Conservation (phyloP, 2,329 filamentous ascomycete genomes). For the Fusarium avenaceum region DNA sequence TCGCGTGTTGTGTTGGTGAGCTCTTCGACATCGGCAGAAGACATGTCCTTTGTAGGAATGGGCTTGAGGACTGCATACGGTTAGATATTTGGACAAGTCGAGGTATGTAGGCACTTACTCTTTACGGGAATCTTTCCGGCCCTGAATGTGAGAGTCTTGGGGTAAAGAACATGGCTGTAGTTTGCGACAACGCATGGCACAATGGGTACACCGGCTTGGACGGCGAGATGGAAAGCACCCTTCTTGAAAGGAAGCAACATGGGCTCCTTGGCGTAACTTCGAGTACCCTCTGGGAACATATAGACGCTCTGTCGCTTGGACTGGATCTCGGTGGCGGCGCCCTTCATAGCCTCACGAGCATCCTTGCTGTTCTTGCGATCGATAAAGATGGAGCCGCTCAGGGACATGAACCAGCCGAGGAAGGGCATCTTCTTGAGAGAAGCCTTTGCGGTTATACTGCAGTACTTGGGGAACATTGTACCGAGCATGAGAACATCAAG, state of each 20-base stretch:
- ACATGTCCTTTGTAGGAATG: slow-evolving; percentile 81
- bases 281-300: slow-evolving; percentile 93
- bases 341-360: slow-evolving; percentile 86
- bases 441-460: slow-evolving; percentile 92
- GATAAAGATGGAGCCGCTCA: slow-evolving; percentile 94
- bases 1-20: slow-evolving; percentile 77
- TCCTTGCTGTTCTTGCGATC: slow-evolving; percentile 87
- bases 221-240: slow-evolving; percentile 94
- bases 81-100: background rate
- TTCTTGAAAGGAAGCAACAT: slow-evolving; percentile 97
- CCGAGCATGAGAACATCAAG: slow-evolving; percentile 95
- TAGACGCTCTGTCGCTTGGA: slow-evolving; percentile 80
- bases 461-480: slow-evolving; percentile 89
- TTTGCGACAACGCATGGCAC: slow-evolving; percentile 87
- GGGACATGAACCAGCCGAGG: slow-evolving; percentile 92
- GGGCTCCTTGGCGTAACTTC: slow-evolving; percentile 87
- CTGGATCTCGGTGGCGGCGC: slow-evolving; percentile 85
- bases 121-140: slow-evolving; percentile 80
- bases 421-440: slow-evolving; percentile 84
- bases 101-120: slow-evolving; percentile 63
- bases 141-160: slow-evolving; percentile 74
- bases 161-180: slow-evolving; percentile 79
- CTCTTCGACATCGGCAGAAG: slow-evolving; percentile 80
- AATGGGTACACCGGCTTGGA: slow-evolving; percentile 93
- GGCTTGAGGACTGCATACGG: slow-evolving; percentile 76